These are phyloP conservation scores for Delitschia confertaspora DNA, from an alignment of 495 filamentous ascomycete species.

Conservation along the genomic window DNA sequence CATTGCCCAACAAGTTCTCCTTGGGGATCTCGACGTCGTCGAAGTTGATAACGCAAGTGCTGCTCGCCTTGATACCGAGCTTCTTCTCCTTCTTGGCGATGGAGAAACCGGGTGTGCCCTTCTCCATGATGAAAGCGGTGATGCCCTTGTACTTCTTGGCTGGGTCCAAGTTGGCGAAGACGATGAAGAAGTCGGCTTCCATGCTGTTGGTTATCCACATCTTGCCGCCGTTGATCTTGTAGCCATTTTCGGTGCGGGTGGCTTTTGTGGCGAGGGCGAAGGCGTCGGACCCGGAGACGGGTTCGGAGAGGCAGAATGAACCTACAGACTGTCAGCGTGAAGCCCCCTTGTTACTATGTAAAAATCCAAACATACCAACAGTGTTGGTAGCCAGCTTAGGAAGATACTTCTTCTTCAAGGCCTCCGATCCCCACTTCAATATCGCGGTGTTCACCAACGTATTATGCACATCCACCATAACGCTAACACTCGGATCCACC, in stretches of 20 bases:
- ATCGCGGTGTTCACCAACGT: slow-evolving; percentile 93
- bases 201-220: slow-evolving; percentile 99
- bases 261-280: slow-evolving; percentile 91
- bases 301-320: slow-evolving; percentile 94
- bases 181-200: slow-evolving; percentile 92
- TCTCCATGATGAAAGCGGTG: slow-evolving; percentile 91
- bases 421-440: slow-evolving; percentile 69
- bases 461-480: slow-evolving; percentile 93
- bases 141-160: slow-evolving; percentile 90
- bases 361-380: slow-evolving; percentile 41
- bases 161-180: slow-evolving; percentile 90
- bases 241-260: slow-evolving; percentile 64
- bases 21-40: slow-evolving; percentile 89
- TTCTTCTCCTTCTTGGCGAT: slow-evolving; percentile 99
- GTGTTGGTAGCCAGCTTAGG: slow-evolving; percentile 81
- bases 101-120: slow-evolving; percentile 76
- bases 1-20: slow-evolving; percentile 77
- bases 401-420: slow-evolving; percentile 73
- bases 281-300: slow-evolving; percentile 85
- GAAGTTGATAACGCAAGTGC: slow-evolving; percentile 94
- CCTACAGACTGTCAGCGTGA: slow-evolving; percentile 38
- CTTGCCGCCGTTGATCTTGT: slow-evolving; percentile 81
- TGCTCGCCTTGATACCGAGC: slow-evolving; percentile 88
- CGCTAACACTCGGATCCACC: slow-evolving; percentile 89
- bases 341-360: no score